These are phyloP conservation scores for Euphorbia corollata DNA, from an alignment of 441 rosid species.

Conservation along the genomic window DNA sequence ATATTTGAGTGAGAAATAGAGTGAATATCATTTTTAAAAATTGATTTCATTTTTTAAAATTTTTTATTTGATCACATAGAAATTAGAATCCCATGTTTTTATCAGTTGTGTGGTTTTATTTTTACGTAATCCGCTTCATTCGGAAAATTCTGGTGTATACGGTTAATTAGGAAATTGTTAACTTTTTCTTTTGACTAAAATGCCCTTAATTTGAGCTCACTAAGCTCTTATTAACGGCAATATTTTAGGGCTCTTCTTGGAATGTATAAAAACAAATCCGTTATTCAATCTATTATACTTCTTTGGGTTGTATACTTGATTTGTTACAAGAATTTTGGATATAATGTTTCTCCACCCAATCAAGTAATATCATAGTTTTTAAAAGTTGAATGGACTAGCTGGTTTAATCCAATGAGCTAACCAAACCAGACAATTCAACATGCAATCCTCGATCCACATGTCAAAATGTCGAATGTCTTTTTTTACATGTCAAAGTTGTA, in stretches of 20 bases:
- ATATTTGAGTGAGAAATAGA: neutral
- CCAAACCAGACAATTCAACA: too few relatives aligned
- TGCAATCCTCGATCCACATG: too few relatives aligned
- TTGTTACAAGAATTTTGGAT: neutral
- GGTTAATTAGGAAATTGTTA: slow-evolving; percentile 1
- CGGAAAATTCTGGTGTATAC: slow-evolving; percentile 24
- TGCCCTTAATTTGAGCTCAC: neutral
- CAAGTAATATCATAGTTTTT: neutral
- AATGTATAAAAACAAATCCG: neutral
- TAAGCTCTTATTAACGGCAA: neutral
- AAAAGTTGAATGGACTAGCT: neutral
- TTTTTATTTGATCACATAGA: neutral
- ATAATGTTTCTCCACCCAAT: neutral
- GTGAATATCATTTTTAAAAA: neutral
- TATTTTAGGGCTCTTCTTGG: slow-evolving; percentile 3
- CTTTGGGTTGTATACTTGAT: neutral
- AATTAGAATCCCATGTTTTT: neutral
- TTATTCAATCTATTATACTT: neutral
- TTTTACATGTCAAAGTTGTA: too few relatives aligned
- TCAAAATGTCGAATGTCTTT: too few relatives aligned
- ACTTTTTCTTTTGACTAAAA: neutral
- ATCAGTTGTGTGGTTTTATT: slow-evolving; percentile 7
- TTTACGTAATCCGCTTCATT: slow-evolving; percentile 3
- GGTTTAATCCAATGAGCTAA: neutral
- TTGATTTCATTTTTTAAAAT: too few relatives aligned